Evolutionary conservation across 768 basidiomycete species (phyloP), one percentile per base, ranked within the genome.

Genomic region (Russula compacta): DNA sequence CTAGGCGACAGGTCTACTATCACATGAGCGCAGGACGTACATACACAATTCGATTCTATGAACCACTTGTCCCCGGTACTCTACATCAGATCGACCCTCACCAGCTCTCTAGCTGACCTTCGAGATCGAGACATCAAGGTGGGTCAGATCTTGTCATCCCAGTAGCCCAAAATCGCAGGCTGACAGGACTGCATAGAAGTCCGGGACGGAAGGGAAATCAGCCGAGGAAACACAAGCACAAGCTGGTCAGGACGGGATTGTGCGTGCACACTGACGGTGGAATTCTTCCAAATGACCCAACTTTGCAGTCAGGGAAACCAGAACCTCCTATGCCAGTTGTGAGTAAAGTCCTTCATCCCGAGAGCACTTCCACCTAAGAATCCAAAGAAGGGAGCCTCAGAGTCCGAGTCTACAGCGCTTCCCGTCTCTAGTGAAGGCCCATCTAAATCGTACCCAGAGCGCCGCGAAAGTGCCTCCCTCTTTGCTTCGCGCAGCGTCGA

Each of bases 71-170:
- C 61, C 39, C 39, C 61, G 29, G 35, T 63, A 8, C 57, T 63
- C 24, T 63, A 53, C 52, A 58, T 63, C 35, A 47, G 61, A 43
- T 63, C 61, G 36, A 63, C 61, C n/a, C 52, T 63, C 24, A 38
- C 57, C n/a, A 53, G 46, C 39, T 48, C 56, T 36, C 49, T 39
- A 19, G 52, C 33, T 36, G 17, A 58, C 39, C 44, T 12, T 9
- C n/a, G 8, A 12, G 21, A 10, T 9, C n/a, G 8, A n/a, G 21
- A 10, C 43, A 46, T 29, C 15, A 32, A 47, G 61, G 61, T 53
- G 15, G 29, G 56, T 12, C n/a, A 3, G 33, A 9, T 17, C 12
- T 33, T 5, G 32, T 29, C 8, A 33, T 40, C 11, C 17, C 15
- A 21, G 46, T 42, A 44, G 32, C 8, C 17, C 33, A 43, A 9